phyloP scores from a whole-genome alignment of 352 stramenopile species.

The Pelagophyceae sp. region DNA sequence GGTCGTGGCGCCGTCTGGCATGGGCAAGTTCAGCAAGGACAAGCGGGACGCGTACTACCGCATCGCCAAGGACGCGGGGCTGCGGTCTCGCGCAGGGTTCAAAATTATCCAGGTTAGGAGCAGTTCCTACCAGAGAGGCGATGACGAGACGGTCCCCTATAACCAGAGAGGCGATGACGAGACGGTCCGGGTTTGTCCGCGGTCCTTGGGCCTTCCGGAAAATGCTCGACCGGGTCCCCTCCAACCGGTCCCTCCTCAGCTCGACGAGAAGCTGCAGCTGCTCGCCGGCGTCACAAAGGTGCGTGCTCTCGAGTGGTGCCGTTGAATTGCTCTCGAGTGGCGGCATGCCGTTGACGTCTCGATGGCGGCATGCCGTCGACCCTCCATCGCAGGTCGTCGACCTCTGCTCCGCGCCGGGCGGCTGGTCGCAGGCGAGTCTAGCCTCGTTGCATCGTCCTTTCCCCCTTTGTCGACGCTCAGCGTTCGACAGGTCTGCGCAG shows the following conservation, averaged over 20 bases:
- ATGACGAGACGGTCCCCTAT: no score
- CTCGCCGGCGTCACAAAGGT: background rate
- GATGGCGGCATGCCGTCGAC: no score
- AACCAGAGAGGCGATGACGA: no score
- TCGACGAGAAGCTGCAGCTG: background rate
- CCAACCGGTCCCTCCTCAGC: no score
- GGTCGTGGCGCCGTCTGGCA: no score
- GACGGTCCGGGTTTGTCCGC: no score
- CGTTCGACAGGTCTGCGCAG: conserved; percentile 27
- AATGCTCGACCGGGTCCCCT: no score
- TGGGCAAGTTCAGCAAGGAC: conserved; percentile 52
- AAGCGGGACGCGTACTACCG: conserved; percentile 70
- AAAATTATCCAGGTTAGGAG: conserved; percentile 73
- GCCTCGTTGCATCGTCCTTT: background rate
- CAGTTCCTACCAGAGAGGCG: no score
- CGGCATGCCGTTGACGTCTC: no score
- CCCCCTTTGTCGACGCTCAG: background rate
- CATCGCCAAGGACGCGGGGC: conserved; percentile 73
- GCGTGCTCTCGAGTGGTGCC: no score
- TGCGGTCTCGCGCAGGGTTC: conserved; percentile 67
- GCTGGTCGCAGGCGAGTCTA: conserved; percentile 59
- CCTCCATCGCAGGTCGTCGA: conserved; percentile 60
- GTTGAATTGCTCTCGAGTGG: no score
- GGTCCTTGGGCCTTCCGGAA: no score
- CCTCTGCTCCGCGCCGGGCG: conserved; percentile 64